Evolutionary conservation across 2,329 filamentous ascomycete species (phyloP).

Genomic region (Thermochaetoides dissita): DNA sequence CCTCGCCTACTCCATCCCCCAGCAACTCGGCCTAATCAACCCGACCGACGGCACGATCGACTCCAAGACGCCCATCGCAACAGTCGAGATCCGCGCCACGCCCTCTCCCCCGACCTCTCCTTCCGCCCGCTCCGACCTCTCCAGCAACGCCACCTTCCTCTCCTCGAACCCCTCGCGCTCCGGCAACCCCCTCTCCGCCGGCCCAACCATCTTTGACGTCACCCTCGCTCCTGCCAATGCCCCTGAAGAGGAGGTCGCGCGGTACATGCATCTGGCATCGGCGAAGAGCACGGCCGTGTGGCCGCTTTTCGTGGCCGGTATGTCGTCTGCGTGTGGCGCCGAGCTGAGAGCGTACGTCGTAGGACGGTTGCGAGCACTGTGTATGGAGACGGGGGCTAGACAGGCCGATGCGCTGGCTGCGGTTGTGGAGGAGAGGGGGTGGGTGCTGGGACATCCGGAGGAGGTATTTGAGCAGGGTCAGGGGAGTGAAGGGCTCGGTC

Average conservation of each 20-base stretch:
- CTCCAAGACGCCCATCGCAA: conserved; percentile 14
- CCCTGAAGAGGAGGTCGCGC: conserved; percentile 25
- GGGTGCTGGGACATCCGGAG: not conserved
- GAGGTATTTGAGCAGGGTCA: too few species aligned
- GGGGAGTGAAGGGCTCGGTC: too few species aligned
- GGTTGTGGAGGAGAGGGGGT: conserved; percentile 23
- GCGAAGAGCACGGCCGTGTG: conserved; percentile 35
- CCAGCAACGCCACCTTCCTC: conserved; percentile 7
- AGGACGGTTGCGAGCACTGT: conserved; percentile 29
- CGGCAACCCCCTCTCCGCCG: conserved; percentile 3
- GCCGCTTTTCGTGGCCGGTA: conserved; percentile 35
- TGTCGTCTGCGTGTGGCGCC: conserved; percentile 30
- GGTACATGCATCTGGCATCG: conserved; percentile 35
- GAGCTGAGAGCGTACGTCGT: conserved; percentile 30
- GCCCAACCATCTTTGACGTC: conserved; percentile 28
- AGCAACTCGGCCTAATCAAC: conserved; percentile 35
- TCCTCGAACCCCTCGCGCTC: conserved; percentile 5
- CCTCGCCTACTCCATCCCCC: conserved; percentile 33
- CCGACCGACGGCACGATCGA: conserved; percentile 22
- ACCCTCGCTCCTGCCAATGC: conserved; percentile 18
- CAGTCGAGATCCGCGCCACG: conserved; percentile 19
- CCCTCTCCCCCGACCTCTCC: conserved; percentile 19
- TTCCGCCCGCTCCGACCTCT: conserved; percentile 10
- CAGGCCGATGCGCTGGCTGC: conserved; percentile 31
- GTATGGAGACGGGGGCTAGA: conserved; percentile 30